These are phyloP conservation scores for Penicillium diatomitis DNA, from an alignment of 495 filamentous ascomycete genomes.

Conservation along the genomic window DNA sequence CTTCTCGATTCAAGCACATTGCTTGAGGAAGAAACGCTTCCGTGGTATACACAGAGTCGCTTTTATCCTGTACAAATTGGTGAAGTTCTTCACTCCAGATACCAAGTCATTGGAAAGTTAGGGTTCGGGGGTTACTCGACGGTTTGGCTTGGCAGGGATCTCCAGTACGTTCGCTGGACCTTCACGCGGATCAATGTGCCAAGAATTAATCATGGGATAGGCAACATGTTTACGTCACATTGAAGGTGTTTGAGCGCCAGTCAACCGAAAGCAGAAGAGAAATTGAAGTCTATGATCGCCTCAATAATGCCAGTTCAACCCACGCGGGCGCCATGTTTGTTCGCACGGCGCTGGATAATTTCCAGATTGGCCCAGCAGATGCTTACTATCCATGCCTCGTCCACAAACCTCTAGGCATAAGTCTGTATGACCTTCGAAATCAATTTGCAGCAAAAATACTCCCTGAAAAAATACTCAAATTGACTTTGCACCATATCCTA, in stretches of 20 bases:
- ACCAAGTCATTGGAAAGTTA: slow-evolving; percentile 45
- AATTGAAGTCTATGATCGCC: slow-evolving; percentile 10
- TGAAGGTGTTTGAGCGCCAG: slow-evolving; percentile 13
- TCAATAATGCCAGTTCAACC: slow-evolving; percentile 4
- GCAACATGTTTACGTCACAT: slow-evolving; percentile 12
- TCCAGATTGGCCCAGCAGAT: slow-evolving; percentile 12
- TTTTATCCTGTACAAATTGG: slow-evolving; percentile 45
- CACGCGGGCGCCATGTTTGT: slow-evolving; percentile 14
- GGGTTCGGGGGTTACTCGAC: slow-evolving; percentile 44
- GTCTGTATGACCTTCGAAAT: slow-evolving; percentile 12
- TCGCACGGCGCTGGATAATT: slow-evolving; percentile 10
- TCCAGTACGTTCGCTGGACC: slow-evolving; percentile 20
- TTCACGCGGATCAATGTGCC: background rate
- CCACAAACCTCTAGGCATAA: slow-evolving; percentile 18
- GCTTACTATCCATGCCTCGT: slow-evolving; percentile 20
- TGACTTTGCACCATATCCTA: slow-evolving; percentile 16
- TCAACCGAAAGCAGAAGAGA: slow-evolving; percentile 8
- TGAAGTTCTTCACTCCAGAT: slow-evolving; percentile 37
- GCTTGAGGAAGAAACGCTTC: slow-evolving; percentile 17
- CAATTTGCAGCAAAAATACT: slow-evolving; percentile 2
- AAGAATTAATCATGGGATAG: slow-evolving; percentile 2
- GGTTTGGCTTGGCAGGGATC: slow-evolving; percentile 42
- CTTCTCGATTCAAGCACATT: slow-evolving; percentile 6
- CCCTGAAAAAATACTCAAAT: slow-evolving; percentile 8
- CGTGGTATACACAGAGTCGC: slow-evolving; percentile 21